These are phyloP conservation scores for Alternaria sp. DNA, from an alignment of 2,329 filamentous ascomycete genomes.

Conservation along the genomic window DNA sequence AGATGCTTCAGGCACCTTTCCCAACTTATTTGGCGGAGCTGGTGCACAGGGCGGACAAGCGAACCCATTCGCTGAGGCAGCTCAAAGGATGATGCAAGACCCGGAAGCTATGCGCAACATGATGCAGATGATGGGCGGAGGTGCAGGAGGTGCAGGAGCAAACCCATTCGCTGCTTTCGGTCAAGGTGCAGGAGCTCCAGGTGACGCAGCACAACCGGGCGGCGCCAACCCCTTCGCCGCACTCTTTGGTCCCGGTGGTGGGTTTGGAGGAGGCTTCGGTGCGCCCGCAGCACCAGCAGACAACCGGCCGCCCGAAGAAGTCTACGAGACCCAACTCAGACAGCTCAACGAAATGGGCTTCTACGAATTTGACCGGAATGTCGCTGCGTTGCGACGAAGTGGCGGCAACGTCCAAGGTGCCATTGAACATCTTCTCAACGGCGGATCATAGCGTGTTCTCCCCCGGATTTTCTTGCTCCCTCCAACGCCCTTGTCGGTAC, in stretches of 20 bases:
- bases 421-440: constrained; percentile 72
- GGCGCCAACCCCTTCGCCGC: constrained; percentile 53
- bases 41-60: constrained; percentile 45
- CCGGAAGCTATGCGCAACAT: constrained; percentile 63
- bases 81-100: constrained; percentile 63
- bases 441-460: constrained; percentile 34
- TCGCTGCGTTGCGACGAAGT: constrained; percentile 84
- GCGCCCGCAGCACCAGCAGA: constrained; percentile 69
- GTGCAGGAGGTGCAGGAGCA: constrained; percentile 53
- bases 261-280: constrained; percentile 50
- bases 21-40: constrained; percentile 62
- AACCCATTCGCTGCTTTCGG: constrained; percentile 52
- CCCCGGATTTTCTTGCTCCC: constrained; percentile 3
- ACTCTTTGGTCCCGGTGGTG: constrained; percentile 57
- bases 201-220: constrained; percentile 38
- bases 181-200: constrained; percentile 55
- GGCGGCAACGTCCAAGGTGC: constrained; percentile 95
- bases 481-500: neutral
- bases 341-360: constrained; percentile 99
- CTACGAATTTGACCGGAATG: constrained; percentile 93
- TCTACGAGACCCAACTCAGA: constrained; percentile 87
- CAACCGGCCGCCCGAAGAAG: constrained; percentile 89
- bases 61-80: constrained; percentile 61
- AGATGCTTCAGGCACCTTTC: constrained; percentile 43
- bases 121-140: constrained; percentile 63